A percentile compares a stretch with the other conserved stretches of the same genome.
Conservation (phyloP, 371 early-diverging fungal genomes). For the Lichtheimia ornata region DNA sequence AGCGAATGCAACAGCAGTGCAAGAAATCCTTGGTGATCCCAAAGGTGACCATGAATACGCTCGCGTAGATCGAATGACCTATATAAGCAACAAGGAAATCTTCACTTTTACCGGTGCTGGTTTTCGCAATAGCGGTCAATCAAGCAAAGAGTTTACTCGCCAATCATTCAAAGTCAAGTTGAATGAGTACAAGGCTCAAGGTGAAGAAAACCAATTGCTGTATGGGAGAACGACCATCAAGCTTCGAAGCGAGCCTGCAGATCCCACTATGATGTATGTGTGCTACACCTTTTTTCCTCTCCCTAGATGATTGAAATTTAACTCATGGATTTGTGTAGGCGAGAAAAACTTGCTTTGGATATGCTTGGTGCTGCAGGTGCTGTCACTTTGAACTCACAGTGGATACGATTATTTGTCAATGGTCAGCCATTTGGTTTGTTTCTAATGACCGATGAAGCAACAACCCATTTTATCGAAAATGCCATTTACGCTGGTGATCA, state of each 20-base stretch:
- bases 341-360: slow-evolving; percentile 54
- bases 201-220: slow-evolving; percentile 24
- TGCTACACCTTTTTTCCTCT: background rate
- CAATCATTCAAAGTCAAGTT: slow-evolving; percentile 58
- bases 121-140: slow-evolving; percentile 55
- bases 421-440: slow-evolving; percentile 54
- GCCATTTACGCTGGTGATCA: slow-evolving; percentile 37
- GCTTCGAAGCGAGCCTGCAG: slow-evolving; percentile 54
- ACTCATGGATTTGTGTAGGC: slow-evolving; percentile 22
- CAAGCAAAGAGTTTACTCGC: slow-evolving; percentile 56
- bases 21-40: slow-evolving; percentile 32
- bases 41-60: slow-evolving; percentile 29
- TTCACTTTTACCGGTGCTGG: slow-evolving; percentile 43
- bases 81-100: slow-evolving; percentile 46
- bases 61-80: slow-evolving; percentile 32
- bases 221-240: slow-evolving; percentile 53
- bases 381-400: slow-evolving; percentile 51
- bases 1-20: slow-evolving; percentile 38
- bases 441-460: slow-evolving; percentile 57
- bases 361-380: slow-evolving; percentile 54
- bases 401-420: slow-evolving; percentile 55
- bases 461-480: slow-evolving; percentile 47
- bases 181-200: slow-evolving; percentile 39
- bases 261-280: slow-evolving; percentile 48
- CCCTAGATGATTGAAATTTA: background rate